Percentiles rank a stretch among this genome's conserved stretches.
Evolutionary conservation across 164 flowering plant species (phyloP).

Genomic region (Litsea cubeba): DNA sequence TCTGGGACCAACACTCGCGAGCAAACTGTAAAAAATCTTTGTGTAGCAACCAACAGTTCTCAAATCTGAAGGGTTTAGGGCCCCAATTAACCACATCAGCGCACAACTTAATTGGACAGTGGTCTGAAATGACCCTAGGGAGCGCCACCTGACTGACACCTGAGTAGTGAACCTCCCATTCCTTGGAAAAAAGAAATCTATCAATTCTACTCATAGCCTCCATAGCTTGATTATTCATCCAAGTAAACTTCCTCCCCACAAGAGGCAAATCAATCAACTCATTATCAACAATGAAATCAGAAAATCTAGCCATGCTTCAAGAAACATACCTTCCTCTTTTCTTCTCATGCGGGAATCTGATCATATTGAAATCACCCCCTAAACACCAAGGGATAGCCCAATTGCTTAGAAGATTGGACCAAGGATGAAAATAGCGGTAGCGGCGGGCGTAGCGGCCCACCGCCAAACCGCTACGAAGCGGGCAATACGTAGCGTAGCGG

Average conservation of each 20-base stretch:
- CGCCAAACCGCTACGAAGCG: too few species aligned
- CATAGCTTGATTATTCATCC: background rate
- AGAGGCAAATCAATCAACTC: background rate
- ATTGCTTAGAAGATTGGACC: too few species aligned
- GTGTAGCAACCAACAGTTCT: background rate
- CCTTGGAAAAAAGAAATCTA: background rate
- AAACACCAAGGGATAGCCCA: background rate
- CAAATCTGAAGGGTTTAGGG: background rate
- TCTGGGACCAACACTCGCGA: background rate
- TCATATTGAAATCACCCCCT: background rate
- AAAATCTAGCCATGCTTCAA: background rate
- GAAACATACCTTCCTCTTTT: background rate
- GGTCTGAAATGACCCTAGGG: background rate
- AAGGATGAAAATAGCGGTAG: too few species aligned
- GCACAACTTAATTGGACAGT: background rate
- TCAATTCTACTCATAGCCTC: background rate
- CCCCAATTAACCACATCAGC: background rate
- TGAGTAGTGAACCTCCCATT: background rate
- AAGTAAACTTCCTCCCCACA: background rate
- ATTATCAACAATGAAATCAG: background rate
- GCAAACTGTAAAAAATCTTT: too few species aligned
- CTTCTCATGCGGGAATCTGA: background rate
- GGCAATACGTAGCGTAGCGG: too few species aligned
- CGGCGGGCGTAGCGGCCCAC: too few species aligned
- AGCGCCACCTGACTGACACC: background rate